Evolutionary conservation across 2,329 filamentous ascomycete species (phyloP), one percentile per base, ranked within the genome.

Genomic region (Trichoderma cornu-damae): DNA sequence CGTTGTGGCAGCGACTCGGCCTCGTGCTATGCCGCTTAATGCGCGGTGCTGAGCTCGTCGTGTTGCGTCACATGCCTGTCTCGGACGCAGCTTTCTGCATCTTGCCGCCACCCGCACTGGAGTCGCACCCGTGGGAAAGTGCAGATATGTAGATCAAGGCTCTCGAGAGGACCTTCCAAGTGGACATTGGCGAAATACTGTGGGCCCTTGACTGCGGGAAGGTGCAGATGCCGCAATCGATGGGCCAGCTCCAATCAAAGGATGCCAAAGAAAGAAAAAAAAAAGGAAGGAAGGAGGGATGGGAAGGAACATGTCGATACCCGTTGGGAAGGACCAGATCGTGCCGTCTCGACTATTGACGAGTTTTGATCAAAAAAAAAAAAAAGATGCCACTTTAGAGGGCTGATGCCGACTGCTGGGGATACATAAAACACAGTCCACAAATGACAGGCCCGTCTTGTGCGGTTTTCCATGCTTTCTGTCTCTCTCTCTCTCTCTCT

Each of bases 321-420:
- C 44, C 46, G 42, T 47, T 22, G 14, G 46, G 54, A 57, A 57
- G 38, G 54, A 51, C 3, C 22, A 42, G 30, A 30, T 26, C 16
- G 26, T 43, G 34, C 46, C 54, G 37, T 26, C 12, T 43, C 26
- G 43, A 43, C n/a, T 18, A 44, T 43, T 14, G 8, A 42, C 20
- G 43, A 49, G 43, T 43, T 38, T 48, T n/a, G n/a, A n/a, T n/a
- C n/a, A n/a, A n/a, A n/a, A n/a, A n/a, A n/a, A n/a, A n/a, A n/a
- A n/a, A n/a, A n/a, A n/a, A n/a, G 6, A 35, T 46, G 11, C n/a
- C n/a, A 35, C 6, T 37, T 6, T 6, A 35, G 40, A 26, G 14
- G n/a, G 47, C 26, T 44, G 24, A 11, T 44, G 9, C 28, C 20
- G n/a, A 20, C 4, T 26, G 20, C 6, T 37, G 16, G n/a, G 14